Evolutionary conservation across 129 eudicot species (phyloP).

Genomic region (Oenanthe sinensis): DNA sequence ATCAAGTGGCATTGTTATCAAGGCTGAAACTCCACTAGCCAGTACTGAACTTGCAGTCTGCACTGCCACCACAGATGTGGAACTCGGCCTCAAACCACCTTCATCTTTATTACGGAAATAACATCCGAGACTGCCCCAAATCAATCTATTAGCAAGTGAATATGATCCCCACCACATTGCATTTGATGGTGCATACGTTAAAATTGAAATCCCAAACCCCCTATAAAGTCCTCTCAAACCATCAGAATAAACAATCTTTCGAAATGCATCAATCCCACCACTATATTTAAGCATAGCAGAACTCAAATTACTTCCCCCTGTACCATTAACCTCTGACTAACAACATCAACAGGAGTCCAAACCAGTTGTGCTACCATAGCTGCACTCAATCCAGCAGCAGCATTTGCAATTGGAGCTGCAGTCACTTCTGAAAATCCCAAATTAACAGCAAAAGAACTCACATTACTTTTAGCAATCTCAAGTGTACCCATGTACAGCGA

Average conservation of each 20-base stretch:
- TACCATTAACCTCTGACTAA: conserved; percentile 84
- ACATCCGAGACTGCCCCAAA: conserved; percentile 58
- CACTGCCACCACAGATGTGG: conserved; percentile 51
- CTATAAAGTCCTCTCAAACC: conserved; percentile 71
- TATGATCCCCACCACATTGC: conserved; percentile 95
- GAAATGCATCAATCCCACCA: conserved; percentile 72
- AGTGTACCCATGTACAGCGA: conserved; percentile 87
- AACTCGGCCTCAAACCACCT: conserved; percentile 44
- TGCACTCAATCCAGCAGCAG: conserved; percentile 70
- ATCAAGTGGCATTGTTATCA: conserved; percentile 86
- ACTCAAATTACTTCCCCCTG: conserved; percentile 45
- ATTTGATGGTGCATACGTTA: conserved; percentile 86
- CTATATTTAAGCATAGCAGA: conserved; percentile 30
- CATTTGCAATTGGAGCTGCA: conserved; percentile 63
- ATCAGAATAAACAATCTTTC: conserved; percentile 51
- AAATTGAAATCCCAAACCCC: conserved; percentile 74
- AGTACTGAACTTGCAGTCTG: conserved; percentile 71
- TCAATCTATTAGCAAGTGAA: conserved; percentile 44
- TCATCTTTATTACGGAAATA: conserved; percentile 41
- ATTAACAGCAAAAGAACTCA: conserved; percentile 47
- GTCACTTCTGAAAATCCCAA: conserved; percentile 63
- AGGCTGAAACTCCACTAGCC: conserved; percentile 86
- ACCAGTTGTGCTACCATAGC: conserved; percentile 84
- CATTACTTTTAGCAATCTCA: conserved; percentile 76
- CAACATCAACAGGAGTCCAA: conserved; percentile 93